Base-by-base conservation (phyloP, 441 rosid species). In the Adansonia rubrostipa region DNA sequence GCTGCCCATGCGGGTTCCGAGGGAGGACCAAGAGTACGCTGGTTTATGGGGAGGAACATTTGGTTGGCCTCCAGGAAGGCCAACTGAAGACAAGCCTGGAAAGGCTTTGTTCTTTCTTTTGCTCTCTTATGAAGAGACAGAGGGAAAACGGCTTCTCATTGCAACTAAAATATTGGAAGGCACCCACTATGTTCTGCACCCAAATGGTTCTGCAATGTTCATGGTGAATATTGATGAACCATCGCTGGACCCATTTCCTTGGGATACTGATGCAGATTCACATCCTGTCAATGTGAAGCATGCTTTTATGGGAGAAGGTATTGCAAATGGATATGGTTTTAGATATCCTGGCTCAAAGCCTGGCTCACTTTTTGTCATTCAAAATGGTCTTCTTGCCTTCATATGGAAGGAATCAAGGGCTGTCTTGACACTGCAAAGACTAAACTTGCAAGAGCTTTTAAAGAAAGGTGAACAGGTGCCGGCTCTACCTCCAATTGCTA, bases 101-200 rank as follows among this genome's bases (percentile, higher is more conserved):
- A 92, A 92, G 80, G 96, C 96, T 73, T 79, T 92, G 47, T 92
- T 88, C 84, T 87, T 94, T 82, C 88, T 94, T 77, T 81, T 92
- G 86, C 92, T 94, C 72, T 88, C 94, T 17, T 92, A 92, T 60
- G 93, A 88, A 67, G 89, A 92, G 80, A 81, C 89, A 61, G 82
- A 85, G 56, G 90, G 88, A 24, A 87, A 85, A 73, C 84, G 78
- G 9, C 80, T 79, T 60, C 92, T 94, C 61, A 88, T 92, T 62
- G 98, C 95, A 42, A 94, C 95, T 78, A 94, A 92, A 84, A 94
- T 94, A 83, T 85, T 94, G 61, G 97, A 92, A 84, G 97, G 98
- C 40, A 94, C 91, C 65, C 93, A 89, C 82, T 91, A 87, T 73
- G 97, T 88, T 76, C 82, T 90, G 71, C 91, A 91, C 83, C 97